These are phyloP conservation scores for Stagonosporopsis chrysanthemi DNA, from an alignment of 2,329 filamentous ascomycete species.

Conservation along the genomic window DNA sequence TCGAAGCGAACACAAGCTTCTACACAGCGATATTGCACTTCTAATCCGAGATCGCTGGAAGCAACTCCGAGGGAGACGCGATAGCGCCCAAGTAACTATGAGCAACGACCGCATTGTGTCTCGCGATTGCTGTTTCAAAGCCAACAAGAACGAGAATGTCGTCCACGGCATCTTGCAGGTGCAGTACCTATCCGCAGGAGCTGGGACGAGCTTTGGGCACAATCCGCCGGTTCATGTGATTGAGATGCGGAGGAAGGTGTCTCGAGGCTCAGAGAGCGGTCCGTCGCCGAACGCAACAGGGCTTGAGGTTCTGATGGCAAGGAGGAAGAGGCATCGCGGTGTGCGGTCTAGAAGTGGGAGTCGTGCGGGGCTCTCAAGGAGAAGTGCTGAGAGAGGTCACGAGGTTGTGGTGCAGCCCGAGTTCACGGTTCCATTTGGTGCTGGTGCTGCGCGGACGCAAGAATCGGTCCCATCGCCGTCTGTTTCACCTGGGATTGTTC, in stretches of 20 bases:
- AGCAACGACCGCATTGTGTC: background rate
- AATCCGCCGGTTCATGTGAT: background rate
- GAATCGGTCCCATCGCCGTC: background rate
- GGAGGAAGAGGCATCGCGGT: background rate
- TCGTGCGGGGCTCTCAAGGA: background rate
- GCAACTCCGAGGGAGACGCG: background rate
- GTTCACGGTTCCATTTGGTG: background rate
- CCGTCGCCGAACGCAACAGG: no score
- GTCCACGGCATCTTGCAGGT: background rate
- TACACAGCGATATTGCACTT: background rate
- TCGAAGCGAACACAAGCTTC: background rate
- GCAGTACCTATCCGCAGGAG: background rate
- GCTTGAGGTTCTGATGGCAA: background rate
- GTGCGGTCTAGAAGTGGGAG: background rate
- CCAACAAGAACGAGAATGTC: background rate
- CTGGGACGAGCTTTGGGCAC: background rate
- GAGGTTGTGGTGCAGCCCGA: background rate
- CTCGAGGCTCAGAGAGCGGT: background rate
- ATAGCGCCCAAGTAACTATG: background rate
- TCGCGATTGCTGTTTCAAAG: background rate
- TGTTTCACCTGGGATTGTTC: background rate
- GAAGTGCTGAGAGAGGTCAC: background rate
- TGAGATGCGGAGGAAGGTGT: background rate
- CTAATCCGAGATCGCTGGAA: background rate
- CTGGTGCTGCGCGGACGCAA: background rate